A percentile compares a stretch with the other conserved stretches of the same genome.
Conservation (phyloP, 192 early-diverging fungal genomes). For the Backusella australiensis region DNA sequence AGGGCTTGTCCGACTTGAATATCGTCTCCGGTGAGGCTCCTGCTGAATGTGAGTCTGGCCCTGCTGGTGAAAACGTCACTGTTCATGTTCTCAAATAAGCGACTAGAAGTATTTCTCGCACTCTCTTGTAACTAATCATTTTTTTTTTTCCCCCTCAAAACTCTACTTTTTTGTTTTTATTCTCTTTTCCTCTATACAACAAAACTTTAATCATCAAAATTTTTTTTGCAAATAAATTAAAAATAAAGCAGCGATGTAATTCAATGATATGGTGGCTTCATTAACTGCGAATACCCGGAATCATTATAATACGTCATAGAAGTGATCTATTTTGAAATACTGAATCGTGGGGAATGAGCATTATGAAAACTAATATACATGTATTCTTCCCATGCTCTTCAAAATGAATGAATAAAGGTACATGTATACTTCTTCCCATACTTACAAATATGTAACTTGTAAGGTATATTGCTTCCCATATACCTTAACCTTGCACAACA, state of each 20-base stretch:
- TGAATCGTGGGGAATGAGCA: background rate
- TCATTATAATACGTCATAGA: background rate
- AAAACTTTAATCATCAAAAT: too few relatives aligned
- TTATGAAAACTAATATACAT: background rate
- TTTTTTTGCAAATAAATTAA: too few relatives aligned
- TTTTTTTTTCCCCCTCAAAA: background rate
- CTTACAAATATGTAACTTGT: background rate
- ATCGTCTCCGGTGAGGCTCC: slow-evolving; percentile 61
- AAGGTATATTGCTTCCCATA: background rate
- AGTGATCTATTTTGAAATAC: background rate
- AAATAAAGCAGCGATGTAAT: too few relatives aligned
- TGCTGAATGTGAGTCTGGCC: slow-evolving; percentile 61
- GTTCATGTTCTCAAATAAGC: slow-evolving; percentile 16
- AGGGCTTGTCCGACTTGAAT: slow-evolving; percentile 68
- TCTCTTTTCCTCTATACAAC: too few relatives aligned
- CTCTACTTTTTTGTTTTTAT: too few relatives aligned
- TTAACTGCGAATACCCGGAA: background rate
- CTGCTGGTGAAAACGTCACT: slow-evolving; percentile 13
- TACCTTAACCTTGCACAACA: background rate
- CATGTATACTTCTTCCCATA: background rate
- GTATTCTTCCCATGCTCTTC: background rate
- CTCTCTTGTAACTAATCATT: background rate
- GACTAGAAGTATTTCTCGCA: background rate
- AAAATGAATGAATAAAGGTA: background rate
- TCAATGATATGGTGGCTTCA: too few relatives aligned